Conservation (phyloP, 23 red algal species). For the Gracilaria gracilis region DNA sequence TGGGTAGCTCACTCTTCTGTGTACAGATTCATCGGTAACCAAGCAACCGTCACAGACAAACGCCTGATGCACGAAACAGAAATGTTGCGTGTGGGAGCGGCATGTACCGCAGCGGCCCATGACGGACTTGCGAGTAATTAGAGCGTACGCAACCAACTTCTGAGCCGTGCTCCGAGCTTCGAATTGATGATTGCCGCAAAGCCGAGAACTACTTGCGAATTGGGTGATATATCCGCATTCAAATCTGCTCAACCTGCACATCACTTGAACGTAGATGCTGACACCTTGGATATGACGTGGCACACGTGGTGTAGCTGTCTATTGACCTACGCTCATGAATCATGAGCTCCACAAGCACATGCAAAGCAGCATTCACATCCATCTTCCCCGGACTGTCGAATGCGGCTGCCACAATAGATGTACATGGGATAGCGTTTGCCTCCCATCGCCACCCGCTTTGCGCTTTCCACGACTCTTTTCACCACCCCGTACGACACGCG, state of each 20-base stretch:
- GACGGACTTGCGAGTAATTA: background rate
- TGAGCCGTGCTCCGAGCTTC: background rate
- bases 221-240: no score
- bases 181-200: no score
- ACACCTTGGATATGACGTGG: background rate
- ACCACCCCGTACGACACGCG: background rate
- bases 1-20: conserved; percentile 34
- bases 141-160: background rate
- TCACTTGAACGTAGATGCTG: background rate
- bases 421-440: no score
- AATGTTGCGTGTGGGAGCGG: conserved; percentile 41
- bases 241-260: no score
- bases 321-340: no score
- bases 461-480: background rate
- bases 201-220: no score
- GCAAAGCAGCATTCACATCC: no score
- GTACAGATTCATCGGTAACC: conserved; percentile 13
- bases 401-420: no score
- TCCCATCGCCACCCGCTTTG: background rate
- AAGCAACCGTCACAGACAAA: conserved; percentile 50
- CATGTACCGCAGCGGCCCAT: conserved; percentile 51
- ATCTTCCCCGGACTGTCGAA: no score
- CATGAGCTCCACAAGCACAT: no score
- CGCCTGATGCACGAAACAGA: conserved; percentile 58
- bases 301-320: background rate